Evolutionary conservation across 495 filamentous ascomycete genomes (phyloP), one percentile per base, ranked within the genome.

Genomic region (Neurospora hispaniola): DNA sequence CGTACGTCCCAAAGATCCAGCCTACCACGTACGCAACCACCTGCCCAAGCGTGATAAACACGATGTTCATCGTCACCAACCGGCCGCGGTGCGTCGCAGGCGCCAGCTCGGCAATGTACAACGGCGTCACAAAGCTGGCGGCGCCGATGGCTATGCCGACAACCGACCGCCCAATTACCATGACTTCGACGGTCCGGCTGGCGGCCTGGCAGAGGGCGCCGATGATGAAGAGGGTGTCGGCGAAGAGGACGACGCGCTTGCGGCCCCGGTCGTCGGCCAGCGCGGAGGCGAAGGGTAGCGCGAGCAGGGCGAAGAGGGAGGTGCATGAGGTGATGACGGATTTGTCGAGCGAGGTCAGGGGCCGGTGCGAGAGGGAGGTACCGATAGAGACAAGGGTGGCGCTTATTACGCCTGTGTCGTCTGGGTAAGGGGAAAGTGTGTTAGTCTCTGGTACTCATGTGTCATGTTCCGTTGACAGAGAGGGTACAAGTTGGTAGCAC

Each of bases 331-430:
- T 96, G 73, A 97, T 91, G 38, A 96, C 81, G 39, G 91, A 92
- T 75, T 95, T 96, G 79, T 96, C 92, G 42, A 94, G 84, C 4
- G 90, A 92, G 7, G 87, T 90, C 42, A 96, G 85, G 16, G 85
- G 80, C 8, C 86, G 86, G 69, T 82, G 75, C 7, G 92, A 94
- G n/a, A 97, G 88, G 71, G 93, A 90, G 3, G 87, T 86, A 62
- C 86, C 87, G 75, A 97, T 89, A 4, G 92, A 93, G 44, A 97
- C 90, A 41, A 97, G 85, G 0, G 93, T 96, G 1, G 93, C 90
- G 31, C 93, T 96, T 54, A 98, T 96, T 16, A 97, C 94, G 54
- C 94, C 94, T 23, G 94, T 98, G 77, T 90, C 88, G 74, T 90
- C 93, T 96, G 74, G 66, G 35, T 73, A 39, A 72, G 59, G 69